These are phyloP conservation scores for Phalaenopsis equestris DNA, from an alignment of 106 monocot genomes.

Conservation along the genomic window DNA sequence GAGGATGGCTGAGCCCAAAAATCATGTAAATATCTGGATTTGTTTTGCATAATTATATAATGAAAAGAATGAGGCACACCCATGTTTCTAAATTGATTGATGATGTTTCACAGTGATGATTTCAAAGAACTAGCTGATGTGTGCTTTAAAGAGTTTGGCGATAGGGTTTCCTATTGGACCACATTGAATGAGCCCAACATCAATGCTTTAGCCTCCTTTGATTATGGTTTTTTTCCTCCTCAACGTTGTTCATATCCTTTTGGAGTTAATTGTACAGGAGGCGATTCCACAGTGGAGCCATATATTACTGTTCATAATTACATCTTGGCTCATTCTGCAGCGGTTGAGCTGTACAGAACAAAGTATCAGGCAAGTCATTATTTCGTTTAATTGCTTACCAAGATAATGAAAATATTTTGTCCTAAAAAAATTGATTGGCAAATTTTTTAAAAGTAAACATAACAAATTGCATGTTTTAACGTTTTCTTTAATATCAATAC, in stretches of 20 bases:
- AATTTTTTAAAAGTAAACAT: background rate
- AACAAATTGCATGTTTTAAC: too few relatives aligned
- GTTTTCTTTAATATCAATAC: too few relatives aligned
- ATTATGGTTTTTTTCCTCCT: conserved; percentile 36
- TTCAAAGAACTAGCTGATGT: conserved; percentile 58
- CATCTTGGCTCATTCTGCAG: conserved; percentile 42
- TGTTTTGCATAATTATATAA: background rate
- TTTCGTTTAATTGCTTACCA: background rate
- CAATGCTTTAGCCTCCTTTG: conserved; percentile 22
- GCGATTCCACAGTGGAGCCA: conserved; percentile 54
- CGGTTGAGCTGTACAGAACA: conserved; percentile 22
- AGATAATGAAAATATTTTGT: background rate
- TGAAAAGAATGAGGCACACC: background rate
- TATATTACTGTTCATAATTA: conserved; percentile 38
- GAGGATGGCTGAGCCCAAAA: conserved; percentile 59
- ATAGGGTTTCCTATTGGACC: conserved; percentile 61
- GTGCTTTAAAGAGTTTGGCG: conserved; percentile 60
- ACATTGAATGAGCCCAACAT: conserved; percentile 53
- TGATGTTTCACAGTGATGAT: conserved; percentile 23
- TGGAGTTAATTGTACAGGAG: conserved; percentile 35
- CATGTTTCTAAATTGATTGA: background rate
- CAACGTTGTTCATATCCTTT: conserved; percentile 35
- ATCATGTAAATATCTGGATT: conserved; percentile 36
- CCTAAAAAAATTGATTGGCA: background rate
- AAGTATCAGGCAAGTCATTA: conserved; percentile 37